These are phyloP conservation scores for Colletotrichum somersetense DNA, from an alignment of 2,329 filamentous ascomycete genomes.

Conservation along the genomic window DNA sequence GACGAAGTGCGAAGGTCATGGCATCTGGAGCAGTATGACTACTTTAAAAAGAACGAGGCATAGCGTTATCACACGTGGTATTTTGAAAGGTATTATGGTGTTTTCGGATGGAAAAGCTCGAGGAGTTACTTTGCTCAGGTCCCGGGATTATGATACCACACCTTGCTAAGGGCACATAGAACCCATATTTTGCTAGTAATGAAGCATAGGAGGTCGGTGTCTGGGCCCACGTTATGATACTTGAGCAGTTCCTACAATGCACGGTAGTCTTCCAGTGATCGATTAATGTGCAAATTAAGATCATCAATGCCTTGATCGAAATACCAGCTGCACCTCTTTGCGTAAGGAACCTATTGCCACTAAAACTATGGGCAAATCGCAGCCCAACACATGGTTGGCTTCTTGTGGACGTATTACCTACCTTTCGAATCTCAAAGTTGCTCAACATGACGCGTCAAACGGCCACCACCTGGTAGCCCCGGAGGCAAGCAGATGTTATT, in stretches of 20 bases:
- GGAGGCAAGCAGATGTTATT: background rate
- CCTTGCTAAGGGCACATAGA: constrained; percentile 37
- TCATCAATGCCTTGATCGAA: background rate
- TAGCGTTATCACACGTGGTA: background rate
- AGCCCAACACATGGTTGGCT: background rate
- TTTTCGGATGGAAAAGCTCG: constrained; percentile 25
- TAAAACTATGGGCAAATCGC: background rate
- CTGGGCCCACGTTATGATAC: background rate
- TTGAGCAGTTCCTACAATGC: no score
- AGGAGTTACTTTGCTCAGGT: constrained; percentile 27
- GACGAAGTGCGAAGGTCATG: background rate
- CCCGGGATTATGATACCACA: constrained; percentile 38
- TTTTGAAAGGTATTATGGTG: background rate
- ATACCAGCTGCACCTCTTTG: background rate
- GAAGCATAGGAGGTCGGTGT: background rate
- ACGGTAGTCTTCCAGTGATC: no score
- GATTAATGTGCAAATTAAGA: no score
- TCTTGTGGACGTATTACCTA: background rate
- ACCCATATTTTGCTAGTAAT: constrained; percentile 27
- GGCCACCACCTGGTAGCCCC: no score
- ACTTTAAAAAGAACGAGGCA: background rate
- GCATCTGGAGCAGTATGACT: background rate
- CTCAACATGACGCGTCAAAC: no score
- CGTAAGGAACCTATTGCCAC: background rate
- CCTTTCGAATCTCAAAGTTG: background rate